Percentiles rank a stretch among this genome's conserved stretches.
These are phyloP conservation scores for Handroanthus guayacan DNA, from an alignment of 257 asterid species.

Conservation along the genomic window DNA sequence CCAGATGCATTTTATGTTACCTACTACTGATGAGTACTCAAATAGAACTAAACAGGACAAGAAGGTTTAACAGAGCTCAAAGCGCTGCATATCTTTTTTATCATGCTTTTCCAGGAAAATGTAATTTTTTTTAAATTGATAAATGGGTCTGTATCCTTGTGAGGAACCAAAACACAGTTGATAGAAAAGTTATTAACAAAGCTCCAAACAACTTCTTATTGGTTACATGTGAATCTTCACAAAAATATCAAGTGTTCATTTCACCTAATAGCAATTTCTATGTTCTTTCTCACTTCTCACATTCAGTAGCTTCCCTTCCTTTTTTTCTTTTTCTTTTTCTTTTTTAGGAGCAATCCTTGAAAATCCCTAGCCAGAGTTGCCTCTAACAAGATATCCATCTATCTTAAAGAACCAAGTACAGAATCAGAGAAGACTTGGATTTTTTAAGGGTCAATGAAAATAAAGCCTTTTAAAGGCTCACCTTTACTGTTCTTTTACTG, in stretches of 20 bases:
- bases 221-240: not conserved
- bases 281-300: not conserved
- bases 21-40: not conserved
- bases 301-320: not conserved
- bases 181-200: slow-evolving; percentile 17
- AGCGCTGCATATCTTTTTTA: slow-evolving; percentile 1
- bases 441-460: slow-evolving; percentile 11
- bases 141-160: not conserved
- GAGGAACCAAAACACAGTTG: slow-evolving; percentile 6
- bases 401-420: slow-evolving; percentile 14
- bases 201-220: not conserved
- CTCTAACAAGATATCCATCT: slow-evolving; percentile 10
- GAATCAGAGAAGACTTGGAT: slow-evolving; percentile 18
- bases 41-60: slow-evolving; percentile 1
- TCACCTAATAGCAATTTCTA: not conserved
- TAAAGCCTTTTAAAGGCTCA: slow-evolving; percentile 38
- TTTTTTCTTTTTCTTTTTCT: not conserved
- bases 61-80: slow-evolving; percentile 16
- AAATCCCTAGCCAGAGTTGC: not conserved
- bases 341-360: too few relatives aligned
- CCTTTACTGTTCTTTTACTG: slow-evolving; percentile 98
- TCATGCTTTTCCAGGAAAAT: not conserved
- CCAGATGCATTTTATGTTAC: not conserved
- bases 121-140: not conserved
- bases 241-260: not conserved